phyloP scores from a whole-genome alignment of 805 yeast genomes.

The Saturnispora besseyi region DNA sequence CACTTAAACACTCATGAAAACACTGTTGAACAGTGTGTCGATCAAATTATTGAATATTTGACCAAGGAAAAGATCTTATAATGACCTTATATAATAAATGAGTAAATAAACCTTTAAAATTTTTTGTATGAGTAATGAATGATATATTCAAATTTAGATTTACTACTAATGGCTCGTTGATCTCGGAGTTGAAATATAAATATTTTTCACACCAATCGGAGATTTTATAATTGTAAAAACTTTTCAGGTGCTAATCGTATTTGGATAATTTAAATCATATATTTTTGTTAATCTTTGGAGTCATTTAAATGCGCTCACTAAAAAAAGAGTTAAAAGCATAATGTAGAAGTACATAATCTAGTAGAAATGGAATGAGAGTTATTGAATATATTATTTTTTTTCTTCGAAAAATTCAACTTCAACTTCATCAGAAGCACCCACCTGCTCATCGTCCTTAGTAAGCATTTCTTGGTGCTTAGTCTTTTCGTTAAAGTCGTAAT shows the following conservation, averaged over 20 bases:
- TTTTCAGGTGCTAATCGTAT: too few species aligned
- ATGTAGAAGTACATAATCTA: neutral
- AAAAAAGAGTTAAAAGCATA: neutral
- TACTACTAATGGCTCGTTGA: neutral
- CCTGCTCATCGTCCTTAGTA: conserved; percentile 5
- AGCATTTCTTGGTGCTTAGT: conserved; percentile 12
- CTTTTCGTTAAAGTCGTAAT: conserved; percentile 12
- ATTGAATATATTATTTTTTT: neutral
- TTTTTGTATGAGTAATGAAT: too few species aligned
- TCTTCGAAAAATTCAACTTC: neutral
- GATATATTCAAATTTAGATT: neutral
- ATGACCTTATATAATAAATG: neutral
- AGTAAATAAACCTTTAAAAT: too few species aligned
- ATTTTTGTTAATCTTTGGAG: too few species aligned
- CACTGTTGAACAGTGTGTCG: conserved; percentile 75
- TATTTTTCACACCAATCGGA: too few species aligned
- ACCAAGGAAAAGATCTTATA: conserved; percentile 12
- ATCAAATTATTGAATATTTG: conserved; percentile 60
- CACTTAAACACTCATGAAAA: conserved; percentile 65
- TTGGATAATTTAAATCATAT: too few species aligned
- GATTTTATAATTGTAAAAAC: too few species aligned
- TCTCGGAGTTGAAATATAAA: too few species aligned
- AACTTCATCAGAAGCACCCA: conserved; percentile 9
- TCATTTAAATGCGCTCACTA: too few species aligned
- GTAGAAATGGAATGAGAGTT: neutral